Evolutionary conservation across 2,329 filamentous ascomycete species (phyloP).

Genomic region (Hymenoscyphus fraxineus): DNA sequence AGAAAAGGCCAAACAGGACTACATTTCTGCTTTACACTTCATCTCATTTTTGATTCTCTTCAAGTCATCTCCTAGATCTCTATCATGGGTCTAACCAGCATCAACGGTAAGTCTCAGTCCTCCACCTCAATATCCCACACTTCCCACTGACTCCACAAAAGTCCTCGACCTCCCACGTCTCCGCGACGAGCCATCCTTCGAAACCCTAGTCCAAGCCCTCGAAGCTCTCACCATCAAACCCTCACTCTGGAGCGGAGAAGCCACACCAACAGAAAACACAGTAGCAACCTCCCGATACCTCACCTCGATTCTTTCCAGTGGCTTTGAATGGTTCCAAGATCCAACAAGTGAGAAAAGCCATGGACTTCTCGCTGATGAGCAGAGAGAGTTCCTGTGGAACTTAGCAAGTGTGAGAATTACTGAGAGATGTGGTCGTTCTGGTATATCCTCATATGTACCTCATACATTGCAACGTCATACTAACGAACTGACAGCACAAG

Average conservation of each 20-base stretch:
- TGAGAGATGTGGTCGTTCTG: slow-evolving; percentile 77
- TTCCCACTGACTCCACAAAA: slow-evolving; percentile 31
- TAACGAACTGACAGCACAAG: slow-evolving; percentile 49
- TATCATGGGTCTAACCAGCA: slow-evolving; percentile 4
- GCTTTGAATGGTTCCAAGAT: slow-evolving; percentile 58
- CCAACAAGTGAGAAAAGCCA: slow-evolving; percentile 26
- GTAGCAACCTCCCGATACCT: slow-evolving; percentile 33
- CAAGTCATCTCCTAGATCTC: background rate
- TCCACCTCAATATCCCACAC: background rate
- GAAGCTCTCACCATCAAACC: slow-evolving; percentile 62
- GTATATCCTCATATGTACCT: slow-evolving; percentile 36
- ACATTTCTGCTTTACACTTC: background rate
- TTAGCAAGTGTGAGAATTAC: slow-evolving; percentile 74
- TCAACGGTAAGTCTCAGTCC: slow-evolving; percentile 1
- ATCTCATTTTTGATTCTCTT: too few species aligned
- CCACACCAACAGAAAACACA: background rate
- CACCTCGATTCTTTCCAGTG: slow-evolving; percentile 36
- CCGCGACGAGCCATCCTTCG: slow-evolving; percentile 68
- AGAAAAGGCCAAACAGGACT: background rate
- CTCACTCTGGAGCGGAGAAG: slow-evolving; percentile 54
- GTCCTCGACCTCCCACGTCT: slow-evolving; percentile 78
- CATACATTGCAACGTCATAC: background rate
- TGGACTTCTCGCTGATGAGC: slow-evolving; percentile 48
- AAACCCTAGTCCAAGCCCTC: slow-evolving; percentile 61
- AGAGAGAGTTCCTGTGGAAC: slow-evolving; percentile 70